Base-by-base conservation (phyloP, 2,329 filamentous ascomycete species). In the Myotisia sp. region DNA sequence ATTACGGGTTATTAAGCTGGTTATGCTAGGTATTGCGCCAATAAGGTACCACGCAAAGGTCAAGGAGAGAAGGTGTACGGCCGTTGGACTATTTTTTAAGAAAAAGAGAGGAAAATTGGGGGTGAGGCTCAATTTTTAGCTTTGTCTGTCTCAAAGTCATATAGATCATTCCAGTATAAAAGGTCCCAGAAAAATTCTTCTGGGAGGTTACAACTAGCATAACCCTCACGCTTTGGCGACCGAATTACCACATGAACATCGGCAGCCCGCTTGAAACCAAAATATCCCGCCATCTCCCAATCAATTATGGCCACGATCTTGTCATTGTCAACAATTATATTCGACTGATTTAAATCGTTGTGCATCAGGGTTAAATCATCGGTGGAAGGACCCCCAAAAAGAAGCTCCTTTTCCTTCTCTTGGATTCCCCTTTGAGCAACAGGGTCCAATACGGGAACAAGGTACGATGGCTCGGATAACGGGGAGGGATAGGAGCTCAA, bases 201-300 rank as follows among this genome's bases (percentile, higher is more conserved):
- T 19, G 19, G 17, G 13, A 23, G 12, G n/a, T 32, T 17, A 8
- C 22, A 10, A 22, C 24, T n/a, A 3, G 29, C 29, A 21, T 10
- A 23, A 7, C 29, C 14, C 17, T 32, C 29, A 22, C 29, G 16
- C 6, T 12, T 32, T 12, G 19, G n/a, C 7, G 20, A 32, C 19
- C 29, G 14, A 13, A 32, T 50, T 33, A 46, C 41, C 30, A 39
- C 45, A 40, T 60, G 58, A 27, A 60, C 41, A 27, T 47, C 48
- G 22, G 44, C 44, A 21, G 51, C 52, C 34, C 53, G 47, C 22
- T 50, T 43, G 23, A 49, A 46, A 9, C 56, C 55, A 42, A 60
- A 60, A 36, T 52, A 59, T 26, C 58, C 58, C 26, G 55, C 50
- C 36, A 54, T 47, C 37, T 50, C 47, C 58, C 58, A 61, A 12